phyloP scores from a whole-genome alignment of 1,284 basidiomycete genomes.

The Fistulina hepatica region DNA sequence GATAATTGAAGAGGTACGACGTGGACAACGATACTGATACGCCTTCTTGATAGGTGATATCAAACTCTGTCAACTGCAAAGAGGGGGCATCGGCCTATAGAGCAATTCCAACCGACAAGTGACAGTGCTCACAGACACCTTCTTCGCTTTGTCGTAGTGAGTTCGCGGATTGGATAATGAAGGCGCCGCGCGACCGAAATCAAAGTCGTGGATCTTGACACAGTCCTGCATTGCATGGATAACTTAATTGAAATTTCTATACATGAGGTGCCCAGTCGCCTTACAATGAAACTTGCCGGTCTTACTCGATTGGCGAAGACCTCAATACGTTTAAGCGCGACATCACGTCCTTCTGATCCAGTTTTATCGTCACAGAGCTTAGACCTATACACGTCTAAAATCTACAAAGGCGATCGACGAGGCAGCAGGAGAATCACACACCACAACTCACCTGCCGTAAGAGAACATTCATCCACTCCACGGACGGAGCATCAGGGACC shows the following conservation, averaged over 20 bases:
- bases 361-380: slow-evolving; percentile 51
- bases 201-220: slow-evolving; percentile 64
- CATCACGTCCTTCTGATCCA: slow-evolving; percentile 60
- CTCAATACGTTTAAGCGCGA: slow-evolving; percentile 59
- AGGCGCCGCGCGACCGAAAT: slow-evolving; percentile 62
- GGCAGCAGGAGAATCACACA: too few relatives aligned
- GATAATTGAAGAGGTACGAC: slow-evolving; percentile 75
- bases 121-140: not conserved
- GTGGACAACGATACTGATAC: slow-evolving; percentile 71
- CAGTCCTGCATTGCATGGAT: slow-evolving; percentile 64
- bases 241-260: slow-evolving; percentile 2
- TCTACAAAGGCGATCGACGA: too few relatives aligned
- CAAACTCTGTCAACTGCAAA: slow-evolving; percentile 46
- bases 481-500: slow-evolving; percentile 35
- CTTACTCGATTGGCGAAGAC: slow-evolving; percentile 60
- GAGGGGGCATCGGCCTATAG: slow-evolving; percentile 3
- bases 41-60: slow-evolving; percentile 58
- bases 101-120: slow-evolving; percentile 8
- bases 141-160: slow-evolving; percentile 16
- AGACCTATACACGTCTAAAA: slow-evolving; percentile 59
- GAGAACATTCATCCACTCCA: slow-evolving; percentile 68
- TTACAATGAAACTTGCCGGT: slow-evolving; percentile 55
- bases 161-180: slow-evolving; percentile 47
- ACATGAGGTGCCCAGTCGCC: slow-evolving; percentile 16
- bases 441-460: slow-evolving; percentile 44